Evolutionary conservation across 192 early-diverging fungal genomes (phyloP).

Genomic region (Funneliformis geosporum): DNA sequence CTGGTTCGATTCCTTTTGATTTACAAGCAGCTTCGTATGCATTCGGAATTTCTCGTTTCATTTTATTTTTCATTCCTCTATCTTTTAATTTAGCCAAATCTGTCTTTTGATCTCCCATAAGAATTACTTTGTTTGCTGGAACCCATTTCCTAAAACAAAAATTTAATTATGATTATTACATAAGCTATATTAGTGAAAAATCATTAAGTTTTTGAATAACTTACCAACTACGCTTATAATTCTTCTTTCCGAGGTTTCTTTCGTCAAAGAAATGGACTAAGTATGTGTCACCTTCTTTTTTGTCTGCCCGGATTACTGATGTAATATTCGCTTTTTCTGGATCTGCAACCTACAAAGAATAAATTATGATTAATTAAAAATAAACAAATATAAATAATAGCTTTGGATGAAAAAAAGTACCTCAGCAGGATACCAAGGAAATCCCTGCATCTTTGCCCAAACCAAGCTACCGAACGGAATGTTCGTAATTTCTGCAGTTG

Average conservation of each 20-base stretch:
- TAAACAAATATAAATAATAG: background rate
- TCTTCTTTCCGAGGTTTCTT: constrained; percentile 24
- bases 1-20: background rate
- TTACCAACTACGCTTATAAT: constrained; percentile 21
- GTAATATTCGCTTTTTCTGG: constrained; percentile 38
- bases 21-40: constrained; percentile 27
- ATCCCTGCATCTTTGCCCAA: constrained; percentile 57
- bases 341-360: constrained; percentile 45
- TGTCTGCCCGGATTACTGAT: constrained; percentile 35
- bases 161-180: background rate
- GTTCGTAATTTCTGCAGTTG: background rate
- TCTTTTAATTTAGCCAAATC: constrained; percentile 31
- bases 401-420: constrained; percentile 32
- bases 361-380: background rate
- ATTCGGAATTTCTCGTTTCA: constrained; percentile 30
- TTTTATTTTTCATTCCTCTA: constrained; percentile 13
- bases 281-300: constrained; percentile 31
- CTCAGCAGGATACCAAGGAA: constrained; percentile 55
- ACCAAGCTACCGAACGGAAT: constrained; percentile 41
- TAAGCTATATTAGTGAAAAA: background rate
- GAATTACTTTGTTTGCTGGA: constrained; percentile 19
- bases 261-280: constrained; percentile 43
- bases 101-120: constrained; percentile 15
- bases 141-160: constrained; percentile 29
- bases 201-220: background rate